phyloP scores from a whole-genome alignment of 805 yeast genomes.

The Lipomyces japonicus region DNA sequence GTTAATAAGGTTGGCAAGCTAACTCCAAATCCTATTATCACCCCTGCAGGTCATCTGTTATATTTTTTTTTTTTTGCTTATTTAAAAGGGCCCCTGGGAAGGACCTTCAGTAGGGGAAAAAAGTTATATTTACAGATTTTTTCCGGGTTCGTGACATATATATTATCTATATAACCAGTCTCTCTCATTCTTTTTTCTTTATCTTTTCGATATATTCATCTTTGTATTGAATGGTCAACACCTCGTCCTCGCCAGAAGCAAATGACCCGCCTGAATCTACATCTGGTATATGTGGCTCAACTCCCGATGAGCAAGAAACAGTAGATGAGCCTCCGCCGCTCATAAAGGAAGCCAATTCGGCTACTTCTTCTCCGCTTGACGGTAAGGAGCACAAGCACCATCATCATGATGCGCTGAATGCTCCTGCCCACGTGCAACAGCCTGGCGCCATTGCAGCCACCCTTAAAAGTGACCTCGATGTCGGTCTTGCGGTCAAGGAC shows the following conservation, averaged over 20 bases:
- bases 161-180: not conserved
- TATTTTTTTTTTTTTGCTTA: too few relatives aligned
- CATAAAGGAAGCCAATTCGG: not conserved
- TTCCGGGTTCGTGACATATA: too few relatives aligned
- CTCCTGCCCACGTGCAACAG: slow-evolving; percentile 19
- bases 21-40: too few relatives aligned
- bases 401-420: slow-evolving; percentile 10
- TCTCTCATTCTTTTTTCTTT: not conserved
- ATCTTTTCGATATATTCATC: not conserved
- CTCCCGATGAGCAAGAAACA: slow-evolving; percentile 9
- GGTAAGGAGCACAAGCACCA: slow-evolving; percentile 8
- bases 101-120: too few relatives aligned
- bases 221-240: slow-evolving; percentile 19
- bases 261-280: slow-evolving; percentile 27
- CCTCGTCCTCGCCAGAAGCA: slow-evolving; percentile 23
- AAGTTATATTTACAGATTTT: too few relatives aligned
- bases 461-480: slow-evolving; percentile 31
- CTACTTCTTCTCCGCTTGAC: not conserved
- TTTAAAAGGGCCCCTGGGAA: too few relatives aligned
- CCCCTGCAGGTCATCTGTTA: too few relatives aligned
- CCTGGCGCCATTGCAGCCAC: slow-evolving; percentile 15
- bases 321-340: slow-evolving; percentile 27
- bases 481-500: slow-evolving; percentile 46
- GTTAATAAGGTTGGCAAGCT: too few relatives aligned
- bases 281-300: slow-evolving; percentile 25